Evolutionary conservation across 2,329 filamentous ascomycete species (phyloP).

Genomic region (Aspergillus versicolor): DNA sequence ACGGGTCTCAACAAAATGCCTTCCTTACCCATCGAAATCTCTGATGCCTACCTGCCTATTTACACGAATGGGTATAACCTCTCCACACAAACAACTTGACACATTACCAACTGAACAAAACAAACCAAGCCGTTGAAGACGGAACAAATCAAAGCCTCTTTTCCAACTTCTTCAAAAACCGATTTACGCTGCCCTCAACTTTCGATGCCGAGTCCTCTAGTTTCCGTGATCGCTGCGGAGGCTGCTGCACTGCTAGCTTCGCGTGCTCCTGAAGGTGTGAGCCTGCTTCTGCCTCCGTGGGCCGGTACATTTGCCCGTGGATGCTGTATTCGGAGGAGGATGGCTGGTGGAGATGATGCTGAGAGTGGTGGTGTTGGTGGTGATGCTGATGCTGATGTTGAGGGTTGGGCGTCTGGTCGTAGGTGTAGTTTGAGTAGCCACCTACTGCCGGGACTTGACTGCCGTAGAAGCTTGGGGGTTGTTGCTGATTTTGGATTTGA

Average conservation of each 20-base stretch:
- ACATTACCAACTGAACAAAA: background rate
- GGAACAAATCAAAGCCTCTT: slow-evolving; percentile 33
- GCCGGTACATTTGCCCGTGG: slow-evolving; percentile 48
- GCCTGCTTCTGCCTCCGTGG: slow-evolving; percentile 43
- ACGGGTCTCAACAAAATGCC: background rate
- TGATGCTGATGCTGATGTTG: slow-evolving; percentile 8
- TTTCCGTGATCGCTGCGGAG: slow-evolving; percentile 33
- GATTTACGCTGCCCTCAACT: slow-evolving; percentile 45
- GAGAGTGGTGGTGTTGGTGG: background rate
- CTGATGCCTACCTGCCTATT: background rate
- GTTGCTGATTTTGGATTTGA: slow-evolving; percentile 14
- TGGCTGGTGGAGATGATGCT: slow-evolving; percentile 6
- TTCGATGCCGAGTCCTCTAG: slow-evolving; percentile 39
- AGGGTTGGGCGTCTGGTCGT: slow-evolving; percentile 33
- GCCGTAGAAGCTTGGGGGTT: slow-evolving; percentile 8
- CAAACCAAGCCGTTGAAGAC: background rate
- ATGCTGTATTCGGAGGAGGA: slow-evolving; percentile 40
- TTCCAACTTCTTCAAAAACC: slow-evolving; percentile 47
- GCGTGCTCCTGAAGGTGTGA: slow-evolving; percentile 37
- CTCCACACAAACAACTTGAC: background rate
- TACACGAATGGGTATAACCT: background rate
- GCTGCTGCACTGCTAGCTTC: slow-evolving; percentile 33
- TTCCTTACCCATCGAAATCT: background rate
- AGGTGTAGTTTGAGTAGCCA: slow-evolving; percentile 45
- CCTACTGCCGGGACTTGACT: slow-evolving; percentile 25